Evolutionary conservation across 139 green algal genomes (phyloP), one percentile per base, ranked within the genome.

Genomic region (Zygnema cylindricum): DNA sequence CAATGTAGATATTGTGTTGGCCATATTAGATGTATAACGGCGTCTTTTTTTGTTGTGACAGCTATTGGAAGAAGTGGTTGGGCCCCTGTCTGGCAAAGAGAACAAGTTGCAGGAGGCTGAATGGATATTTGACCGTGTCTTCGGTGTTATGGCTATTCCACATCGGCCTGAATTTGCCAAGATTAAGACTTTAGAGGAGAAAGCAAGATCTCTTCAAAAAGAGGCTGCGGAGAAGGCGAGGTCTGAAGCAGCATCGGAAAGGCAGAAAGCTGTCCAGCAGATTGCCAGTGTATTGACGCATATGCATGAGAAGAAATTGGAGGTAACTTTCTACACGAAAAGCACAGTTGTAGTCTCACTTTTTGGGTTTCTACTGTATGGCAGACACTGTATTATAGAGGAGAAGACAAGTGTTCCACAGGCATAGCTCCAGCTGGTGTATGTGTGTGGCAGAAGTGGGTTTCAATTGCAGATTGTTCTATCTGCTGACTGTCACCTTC

Each of bases 121-220:
- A 54, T 96, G 94, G 94, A 93, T 96, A 36, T 95, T 95, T 69
- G 43, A 92, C 25, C 82, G 83, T 36, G 86, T 55, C 49, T 90
- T 79, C 40, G 84, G 43, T 57, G 35, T 25, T 25, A 55, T 42
- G 69, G 55, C 55, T 55, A 39, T 63, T 63, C 49, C 49, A 7
- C 71, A 11, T 30, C 3, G 38, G 71, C 71, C 71, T 79, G 71
- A 79, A 43, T 79, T 79, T 11, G 71, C 3, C 7, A 32, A 79
- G 7, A 43, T 79, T 79, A 7, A 63, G 7, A 25, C 49, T 16
- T 63, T 63, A 63, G 49, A 63, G 49, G 16, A 63, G 49, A 63
- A 63, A 63, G 16, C 16, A 7, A 63, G 16, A 63, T 16, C 7
- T 7, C 49, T 16, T 7, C 7, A 7, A 25, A 63, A 63, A 16